Evolutionary conservation across 352 stramenopile species (phyloP), one percentile per base, ranked within the genome.

Genomic region (Pythium vanterpoolii): DNA sequence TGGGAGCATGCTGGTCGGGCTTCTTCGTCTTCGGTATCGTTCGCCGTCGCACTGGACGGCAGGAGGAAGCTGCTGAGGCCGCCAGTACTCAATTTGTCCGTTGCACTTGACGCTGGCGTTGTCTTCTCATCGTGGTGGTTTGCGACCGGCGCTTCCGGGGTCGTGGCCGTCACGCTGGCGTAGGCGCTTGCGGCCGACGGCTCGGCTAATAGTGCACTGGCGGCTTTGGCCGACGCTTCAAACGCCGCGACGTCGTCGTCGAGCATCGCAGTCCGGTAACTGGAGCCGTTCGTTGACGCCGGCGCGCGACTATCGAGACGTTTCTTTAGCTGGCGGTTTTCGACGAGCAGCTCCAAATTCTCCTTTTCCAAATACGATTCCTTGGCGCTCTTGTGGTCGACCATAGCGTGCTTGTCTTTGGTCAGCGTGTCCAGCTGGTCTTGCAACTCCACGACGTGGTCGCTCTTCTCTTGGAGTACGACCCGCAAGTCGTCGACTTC

Each of bases 301-400:
- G 21, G 18, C 4, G 23, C 53, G 4, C 61, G 60, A 19, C 42
- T 42, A 33, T 79, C 71, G 33, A 90, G 66, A 0, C 50, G 71
- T 50, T 83, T 83, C 49, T 83, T 83, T 14, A 87, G 65, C 46
- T 77, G 61, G 4, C 81, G 75, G 50, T 73, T 83, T 52, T 88
- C 73, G 21, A 88, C 74, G 7, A 83, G 70, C 34, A 88, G 68
- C 49, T 87, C 72, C 23, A 89, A 47, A 45, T 88, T 89, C 59
- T 87, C 77, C 45, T 88, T 84, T 56, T 87, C 79, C 21, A 90
- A 64, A 33, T 74, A 87, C 54, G 76, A 71, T 14, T 83, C 69
- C 30, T 78, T 79, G 5, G 62, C 42, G 49, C 47, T 68, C 16
- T 55, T 76, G 28, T 76, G 69, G 28, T 73, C 60, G 13, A 71